A percentile compares a stretch with the other conserved stretches of the same genome.
These are phyloP conservation scores for Aeminium ludgeri DNA, from an alignment of 495 filamentous ascomycete genomes.

Conservation along the genomic window DNA sequence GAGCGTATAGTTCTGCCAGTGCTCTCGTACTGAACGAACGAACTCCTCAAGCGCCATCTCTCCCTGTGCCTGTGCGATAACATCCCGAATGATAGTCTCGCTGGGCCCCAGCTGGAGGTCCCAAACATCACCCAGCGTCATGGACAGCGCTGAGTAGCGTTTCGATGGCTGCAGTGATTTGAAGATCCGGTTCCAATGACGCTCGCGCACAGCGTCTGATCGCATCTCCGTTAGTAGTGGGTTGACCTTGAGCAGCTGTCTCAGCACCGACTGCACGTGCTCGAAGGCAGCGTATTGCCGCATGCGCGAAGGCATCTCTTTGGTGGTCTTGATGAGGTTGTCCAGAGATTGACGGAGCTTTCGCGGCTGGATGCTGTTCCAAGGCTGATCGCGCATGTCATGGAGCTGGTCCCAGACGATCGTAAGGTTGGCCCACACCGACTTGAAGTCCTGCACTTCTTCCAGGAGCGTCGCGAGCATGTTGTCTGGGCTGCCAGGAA, in stretches of 20 bases:
- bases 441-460: constrained; percentile 96
- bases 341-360: constrained; percentile 83
- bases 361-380: constrained; percentile 82
- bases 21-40: constrained; percentile 88
- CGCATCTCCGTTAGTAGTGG: constrained; percentile 77
- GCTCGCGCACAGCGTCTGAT: constrained; percentile 86
- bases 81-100: constrained; percentile 72
- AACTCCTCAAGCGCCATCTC: constrained; percentile 99
- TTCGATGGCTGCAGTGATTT: constrained; percentile 81
- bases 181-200: constrained; percentile 96
- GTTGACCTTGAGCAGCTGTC: constrained; percentile 77
- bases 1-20: constrained; percentile 84
- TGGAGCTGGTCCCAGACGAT: constrained; percentile 96
- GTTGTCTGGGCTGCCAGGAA: constrained; percentile 61
- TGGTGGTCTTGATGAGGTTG: constrained; percentile 88
- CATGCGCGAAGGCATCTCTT: constrained; percentile 98
- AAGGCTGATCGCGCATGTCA: constrained; percentile 76
- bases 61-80: constrained; percentile 88
- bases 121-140: constrained; percentile 95
- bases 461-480: constrained; percentile 67
- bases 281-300: constrained; percentile 97
- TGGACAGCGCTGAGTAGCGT: constrained; percentile 77
- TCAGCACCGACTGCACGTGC: constrained; percentile 84
- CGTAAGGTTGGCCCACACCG: constrained; percentile 84
- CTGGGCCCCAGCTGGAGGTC: constrained; percentile 77